A percentile compares a stretch with the other conserved stretches of the same genome.
These are phyloP conservation scores for Forsythia viridissima DNA, from an alignment of 257 asterid genomes.

Conservation along the genomic window DNA sequence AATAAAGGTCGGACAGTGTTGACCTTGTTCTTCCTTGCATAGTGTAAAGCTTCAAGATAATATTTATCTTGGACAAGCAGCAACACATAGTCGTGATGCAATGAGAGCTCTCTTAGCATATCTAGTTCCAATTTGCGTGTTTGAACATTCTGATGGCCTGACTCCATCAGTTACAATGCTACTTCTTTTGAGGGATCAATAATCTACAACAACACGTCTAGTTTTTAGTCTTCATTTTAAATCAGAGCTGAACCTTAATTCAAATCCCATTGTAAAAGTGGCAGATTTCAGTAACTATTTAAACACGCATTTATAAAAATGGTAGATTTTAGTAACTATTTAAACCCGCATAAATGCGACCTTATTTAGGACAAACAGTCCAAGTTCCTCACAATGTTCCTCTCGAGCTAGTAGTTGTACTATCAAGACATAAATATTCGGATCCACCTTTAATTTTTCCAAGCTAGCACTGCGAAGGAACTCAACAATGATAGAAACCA, in stretches of 20 bases:
- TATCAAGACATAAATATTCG: constrained; percentile 63
- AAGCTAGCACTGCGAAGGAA: constrained; percentile 84
- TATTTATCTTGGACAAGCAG: constrained; percentile 87
- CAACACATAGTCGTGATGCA: constrained; percentile 81
- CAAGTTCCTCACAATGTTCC: constrained; percentile 75
- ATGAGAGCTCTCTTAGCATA: constrained; percentile 78
- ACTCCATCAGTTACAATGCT: constrained; percentile 80
- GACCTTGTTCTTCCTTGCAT: constrained; percentile 84
- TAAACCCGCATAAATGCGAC: constrained; percentile 33
- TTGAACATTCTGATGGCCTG: constrained; percentile 67
- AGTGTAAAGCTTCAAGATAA: constrained; percentile 90
- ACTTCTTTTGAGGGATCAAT: constrained; percentile 94
- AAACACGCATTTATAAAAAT: background rate
- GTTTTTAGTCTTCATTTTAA: constrained; percentile 21
- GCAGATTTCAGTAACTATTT: too few species aligned
- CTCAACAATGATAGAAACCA: constrained; percentile 75
- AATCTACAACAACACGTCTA: constrained; percentile 41
- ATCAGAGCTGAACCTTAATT: constrained; percentile 12
- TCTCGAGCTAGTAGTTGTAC: constrained; percentile 83
- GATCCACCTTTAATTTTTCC: constrained; percentile 73
- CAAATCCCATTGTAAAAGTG: background rate
- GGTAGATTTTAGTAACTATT: constrained; percentile 4
- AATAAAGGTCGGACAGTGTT: constrained; percentile 72
- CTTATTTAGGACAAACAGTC: constrained; percentile 73
- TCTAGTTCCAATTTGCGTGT: constrained; percentile 78